Percentiles rank a stretch among this genome's conserved stretches.
These are phyloP conservation scores for Lactarius trivialis DNA, from an alignment of 768 basidiomycete species.

Conservation along the genomic window DNA sequence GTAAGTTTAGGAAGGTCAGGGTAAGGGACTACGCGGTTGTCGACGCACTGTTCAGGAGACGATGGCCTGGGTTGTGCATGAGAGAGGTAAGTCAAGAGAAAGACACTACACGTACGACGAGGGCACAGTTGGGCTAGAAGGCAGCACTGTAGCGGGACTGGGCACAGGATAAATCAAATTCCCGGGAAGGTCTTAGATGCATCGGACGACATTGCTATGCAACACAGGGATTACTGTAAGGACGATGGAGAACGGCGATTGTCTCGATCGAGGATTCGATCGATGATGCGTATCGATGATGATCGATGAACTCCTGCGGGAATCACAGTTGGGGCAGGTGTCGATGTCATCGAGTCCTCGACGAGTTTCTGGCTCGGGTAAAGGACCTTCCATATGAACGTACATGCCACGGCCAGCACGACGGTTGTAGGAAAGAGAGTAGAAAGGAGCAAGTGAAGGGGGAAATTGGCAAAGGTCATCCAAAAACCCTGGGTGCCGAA, in stretches of 20 bases:
- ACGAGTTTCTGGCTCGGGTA: not conserved
- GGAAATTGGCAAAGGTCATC: not conserved
- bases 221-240: no score
- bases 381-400: conserved; percentile 4
- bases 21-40: not conserved
- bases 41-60: not conserved
- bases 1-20: not conserved
- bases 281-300: no score
- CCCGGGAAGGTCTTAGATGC: no score
- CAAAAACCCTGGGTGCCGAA: conserved; percentile 16
- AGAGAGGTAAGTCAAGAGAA: not conserved
- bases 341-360: not conserved
- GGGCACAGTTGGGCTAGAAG: no score
- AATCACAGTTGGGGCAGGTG: not conserved
- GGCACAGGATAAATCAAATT: no score
- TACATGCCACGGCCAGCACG: not conserved
- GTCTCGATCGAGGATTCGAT: no score
- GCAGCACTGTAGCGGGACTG: no score
- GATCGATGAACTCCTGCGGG: not conserved
- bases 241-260: no score
- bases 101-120: no score
- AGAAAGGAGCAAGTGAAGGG: not conserved
- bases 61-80: not conserved
- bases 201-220: no score
- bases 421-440: not conserved